phyloP scores from a whole-genome alignment of 1,139 yeast genomes.

The Kodamaea sp. region DNA sequence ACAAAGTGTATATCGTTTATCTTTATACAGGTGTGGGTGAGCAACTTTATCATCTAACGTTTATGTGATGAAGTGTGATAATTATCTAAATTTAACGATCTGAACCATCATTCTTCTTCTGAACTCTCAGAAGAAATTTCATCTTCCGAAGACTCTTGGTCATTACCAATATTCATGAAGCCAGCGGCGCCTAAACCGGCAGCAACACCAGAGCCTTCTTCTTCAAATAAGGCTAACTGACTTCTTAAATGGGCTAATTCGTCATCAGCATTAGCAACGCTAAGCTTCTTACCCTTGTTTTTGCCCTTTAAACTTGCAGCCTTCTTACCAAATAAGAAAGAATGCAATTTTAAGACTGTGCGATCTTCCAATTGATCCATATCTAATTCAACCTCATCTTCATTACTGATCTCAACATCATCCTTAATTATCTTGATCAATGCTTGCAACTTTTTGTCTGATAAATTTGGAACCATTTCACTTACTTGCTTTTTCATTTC shows the following conservation, averaged over 20 bases:
- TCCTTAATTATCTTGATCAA: conserved; percentile 85
- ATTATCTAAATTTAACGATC: not conserved
- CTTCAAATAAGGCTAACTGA: conserved; percentile 71
- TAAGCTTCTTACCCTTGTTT: conserved; percentile 51
- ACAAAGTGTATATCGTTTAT: no score
- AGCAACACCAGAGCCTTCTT: conserved; percentile 21
- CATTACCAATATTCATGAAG: conserved; percentile 27
- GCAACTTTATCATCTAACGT: no score
- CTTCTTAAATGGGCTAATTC: conserved; percentile 74
- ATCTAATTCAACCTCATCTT: conserved; percentile 86
- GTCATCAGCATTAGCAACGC: conserved; percentile 67
- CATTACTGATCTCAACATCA: conserved; percentile 74
- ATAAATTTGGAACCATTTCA: conserved; percentile 74
- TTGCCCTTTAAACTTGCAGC: conserved; percentile 30
- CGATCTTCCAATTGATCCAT: conserved; percentile 89
- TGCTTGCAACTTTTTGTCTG: conserved; percentile 78
- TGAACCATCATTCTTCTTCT: conserved; percentile 51
- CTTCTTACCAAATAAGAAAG: conserved; percentile 65
- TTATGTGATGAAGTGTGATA: no score
- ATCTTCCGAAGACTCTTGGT: conserved; percentile 29
- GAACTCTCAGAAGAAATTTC: conserved; percentile 54
- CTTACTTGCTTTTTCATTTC: conserved; percentile 96
- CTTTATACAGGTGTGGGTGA: no score
- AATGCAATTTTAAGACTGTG: conserved; percentile 79
- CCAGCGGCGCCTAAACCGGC: conserved; percentile 17